Evolutionary conservation across 306 rosid species (phyloP).

Genomic region (Vicia faba): DNA sequence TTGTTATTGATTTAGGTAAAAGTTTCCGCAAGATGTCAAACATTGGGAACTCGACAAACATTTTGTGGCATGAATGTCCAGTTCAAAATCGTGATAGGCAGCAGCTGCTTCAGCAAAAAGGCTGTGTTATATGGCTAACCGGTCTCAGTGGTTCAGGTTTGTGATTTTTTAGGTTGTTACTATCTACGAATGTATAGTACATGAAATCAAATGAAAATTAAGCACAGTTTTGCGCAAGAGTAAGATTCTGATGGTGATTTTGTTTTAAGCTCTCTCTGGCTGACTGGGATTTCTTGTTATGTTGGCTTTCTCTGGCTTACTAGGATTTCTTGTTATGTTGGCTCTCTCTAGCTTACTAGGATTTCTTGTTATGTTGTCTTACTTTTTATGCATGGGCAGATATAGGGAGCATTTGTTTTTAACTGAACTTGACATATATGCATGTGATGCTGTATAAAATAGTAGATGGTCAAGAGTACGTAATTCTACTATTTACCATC

Average conservation of each 20-base stretch:
- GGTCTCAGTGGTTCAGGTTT: slow-evolving; percentile 99
- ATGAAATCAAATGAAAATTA: slow-evolving; percentile 24
- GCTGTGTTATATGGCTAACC: slow-evolving; percentile 97
- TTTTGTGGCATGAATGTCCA: slow-evolving; percentile 82
- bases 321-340: neutral
- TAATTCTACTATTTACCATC: slow-evolving; percentile 5
- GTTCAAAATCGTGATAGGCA: slow-evolving; percentile 79
- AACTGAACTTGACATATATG: slow-evolving; percentile 14
- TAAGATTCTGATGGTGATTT: slow-evolving; percentile 29
- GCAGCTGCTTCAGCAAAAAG: slow-evolving; percentile 80
- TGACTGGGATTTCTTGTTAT: slow-evolving; percentile 6
- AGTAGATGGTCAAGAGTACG: neutral
- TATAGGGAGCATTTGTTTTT: neutral
- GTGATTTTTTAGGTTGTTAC: slow-evolving; percentile 34
- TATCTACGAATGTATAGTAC: slow-evolving; percentile 12
- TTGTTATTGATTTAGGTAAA: slow-evolving; percentile 56
- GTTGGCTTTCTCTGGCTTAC: neutral
- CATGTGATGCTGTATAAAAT: slow-evolving; percentile 14
- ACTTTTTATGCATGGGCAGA: slow-evolving; percentile 14
- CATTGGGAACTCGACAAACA: slow-evolving; percentile 71
- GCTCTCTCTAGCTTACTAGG: no score
- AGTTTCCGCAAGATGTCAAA: slow-evolving; percentile 53
- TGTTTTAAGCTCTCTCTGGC: slow-evolving; percentile 7
- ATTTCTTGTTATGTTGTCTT: neutral
- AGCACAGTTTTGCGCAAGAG: slow-evolving; percentile 11